These are phyloP conservation scores for Beauveria bassiana DNA, from an alignment of 2,329 filamentous ascomycete species.

Conservation along the genomic window DNA sequence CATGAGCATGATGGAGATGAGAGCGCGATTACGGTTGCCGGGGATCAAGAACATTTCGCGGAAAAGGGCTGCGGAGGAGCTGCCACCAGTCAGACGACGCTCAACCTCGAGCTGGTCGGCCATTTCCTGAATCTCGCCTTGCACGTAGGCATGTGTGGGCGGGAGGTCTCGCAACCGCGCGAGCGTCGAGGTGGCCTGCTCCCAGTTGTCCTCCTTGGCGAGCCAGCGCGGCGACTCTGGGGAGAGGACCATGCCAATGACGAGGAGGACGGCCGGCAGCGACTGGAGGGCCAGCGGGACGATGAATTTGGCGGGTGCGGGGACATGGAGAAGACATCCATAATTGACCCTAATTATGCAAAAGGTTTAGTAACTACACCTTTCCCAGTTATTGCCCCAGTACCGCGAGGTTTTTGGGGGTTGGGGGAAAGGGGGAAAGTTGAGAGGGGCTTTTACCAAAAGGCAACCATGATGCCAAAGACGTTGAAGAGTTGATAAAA, in stretches of 20 bases:
- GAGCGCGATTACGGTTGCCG: slow-evolving; percentile 54
- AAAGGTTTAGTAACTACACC: slow-evolving; percentile 11
- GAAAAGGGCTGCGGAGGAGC: slow-evolving; percentile 47
- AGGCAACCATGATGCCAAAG: slow-evolving; percentile 34
- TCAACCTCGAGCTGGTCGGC: slow-evolving; percentile 55
- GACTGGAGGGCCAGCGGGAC: slow-evolving; percentile 58
- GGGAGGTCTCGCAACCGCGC: slow-evolving; percentile 44
- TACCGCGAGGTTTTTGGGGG: too few relatives aligned
- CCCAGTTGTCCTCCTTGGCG: slow-evolving; percentile 60
- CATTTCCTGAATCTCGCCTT: slow-evolving; percentile 54
- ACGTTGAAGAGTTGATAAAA: slow-evolving; percentile 45
- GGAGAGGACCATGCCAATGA: slow-evolving; percentile 53
- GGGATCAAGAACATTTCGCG: slow-evolving; percentile 56
- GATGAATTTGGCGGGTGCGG: slow-evolving; percentile 44
- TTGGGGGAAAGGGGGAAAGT: too few relatives aligned
- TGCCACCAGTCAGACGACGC: slow-evolving; percentile 46
- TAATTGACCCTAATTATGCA: slow-evolving; percentile 43
- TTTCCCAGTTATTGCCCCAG: background rate
- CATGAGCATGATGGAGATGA: slow-evolving; percentile 55
- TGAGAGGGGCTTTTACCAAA: slow-evolving; percentile 23
- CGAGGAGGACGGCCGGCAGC: slow-evolving; percentile 53
- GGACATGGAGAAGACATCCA: slow-evolving; percentile 38
- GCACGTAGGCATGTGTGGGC: slow-evolving; percentile 44
- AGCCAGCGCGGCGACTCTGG: slow-evolving; percentile 57
- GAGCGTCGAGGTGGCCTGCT: slow-evolving; percentile 50